Percentiles rank a stretch among this genome's conserved stretches.
phyloP scores from a whole-genome alignment of 2,329 filamentous ascomycete genomes.

The Clarireedia homoeocarpa region DNA sequence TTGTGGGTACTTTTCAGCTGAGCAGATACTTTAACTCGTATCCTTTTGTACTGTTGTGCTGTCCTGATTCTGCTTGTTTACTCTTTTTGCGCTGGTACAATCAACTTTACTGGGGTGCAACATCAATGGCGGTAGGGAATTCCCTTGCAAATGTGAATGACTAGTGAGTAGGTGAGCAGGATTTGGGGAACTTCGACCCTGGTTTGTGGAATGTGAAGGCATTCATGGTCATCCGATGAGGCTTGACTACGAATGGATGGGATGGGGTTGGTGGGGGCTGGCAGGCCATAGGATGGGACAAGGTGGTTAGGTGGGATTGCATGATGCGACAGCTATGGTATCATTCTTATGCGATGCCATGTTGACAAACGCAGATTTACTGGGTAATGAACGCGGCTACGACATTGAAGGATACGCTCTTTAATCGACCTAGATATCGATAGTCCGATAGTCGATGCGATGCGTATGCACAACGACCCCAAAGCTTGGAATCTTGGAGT shows the following conservation, averaged over 20 bases:
- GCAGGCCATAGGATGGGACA: too few relatives aligned
- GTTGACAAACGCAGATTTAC: background rate
- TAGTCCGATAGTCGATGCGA: background rate
- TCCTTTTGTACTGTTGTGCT: background rate
- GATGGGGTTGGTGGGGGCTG: background rate
- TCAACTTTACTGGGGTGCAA: background rate
- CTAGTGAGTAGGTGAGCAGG: background rate
- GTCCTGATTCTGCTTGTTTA: background rate
- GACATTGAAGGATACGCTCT: background rate
- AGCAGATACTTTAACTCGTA: background rate
- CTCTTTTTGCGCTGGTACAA: background rate
- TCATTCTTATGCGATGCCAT: too few relatives aligned
- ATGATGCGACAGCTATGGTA: too few relatives aligned
- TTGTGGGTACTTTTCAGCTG: slow-evolving; percentile 10
- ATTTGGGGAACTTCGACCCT: background rate
- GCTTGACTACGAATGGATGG: background rate
- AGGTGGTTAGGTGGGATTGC: background rate
- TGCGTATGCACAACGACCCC: background rate
- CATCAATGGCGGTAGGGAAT: background rate
- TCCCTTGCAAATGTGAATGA: background rate
- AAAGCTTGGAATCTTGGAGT: background rate
- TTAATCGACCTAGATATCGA: background rate
- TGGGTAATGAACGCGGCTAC: background rate
- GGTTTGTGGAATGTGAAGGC: background rate
- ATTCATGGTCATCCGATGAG: slow-evolving; percentile 4